Evolutionary conservation across 352 stramenopile species (phyloP), one percentile per base, ranked within the genome.

Genomic region (Globisporangium nunn): DNA sequence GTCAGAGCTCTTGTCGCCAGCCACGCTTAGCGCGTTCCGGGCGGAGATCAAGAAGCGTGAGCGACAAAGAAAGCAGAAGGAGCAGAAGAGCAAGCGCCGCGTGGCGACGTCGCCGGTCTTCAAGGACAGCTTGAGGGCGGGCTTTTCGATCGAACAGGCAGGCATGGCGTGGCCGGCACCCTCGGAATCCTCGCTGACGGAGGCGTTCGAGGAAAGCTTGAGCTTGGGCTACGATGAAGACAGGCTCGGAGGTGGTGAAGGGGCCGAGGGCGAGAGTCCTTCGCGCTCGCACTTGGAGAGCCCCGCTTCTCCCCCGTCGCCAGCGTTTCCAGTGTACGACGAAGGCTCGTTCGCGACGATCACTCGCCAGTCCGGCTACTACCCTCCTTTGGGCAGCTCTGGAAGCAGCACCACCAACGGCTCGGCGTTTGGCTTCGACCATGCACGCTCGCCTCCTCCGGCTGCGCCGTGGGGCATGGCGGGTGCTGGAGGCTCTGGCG

Each of bases 21-120:
- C 73, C 18, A 95, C 85, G n/a, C 58, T 80, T 14, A 56, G 67
- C 11, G 57, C 65, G 10, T 96, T 94, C 54, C 70, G 68, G 29
- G 64, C 52, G 3, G 85, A 93, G 31, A 61, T 93, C 8, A 93
- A 91, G 71, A 91, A 91, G 61, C 83, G 83, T 23, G 54, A 69
- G 40, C 88, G 85, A 50, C 72, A 83, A 35, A 67, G 84, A 3
- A 90, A 90, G 59, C 66, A 73, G 46, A 76, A 81, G 55, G n/a
- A n/a, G n/a, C 63, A 66, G 52, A 66, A 58, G 75, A 76, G 56
- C 61, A 70, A 54, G 62, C 68, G 18, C 54, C 66, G 29, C 58
- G 66, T 17, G 4, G 54, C 11, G 50, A 46, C 18, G 62, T 70
- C 75, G 58, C 49, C 69, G 61, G 43, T 75, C 54, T 39, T 74